Percentiles rank a stretch among this genome's conserved stretches.
Conservation (phyloP, 768 basidiomycete genomes). For the Phaeotremella skinneri region DNA sequence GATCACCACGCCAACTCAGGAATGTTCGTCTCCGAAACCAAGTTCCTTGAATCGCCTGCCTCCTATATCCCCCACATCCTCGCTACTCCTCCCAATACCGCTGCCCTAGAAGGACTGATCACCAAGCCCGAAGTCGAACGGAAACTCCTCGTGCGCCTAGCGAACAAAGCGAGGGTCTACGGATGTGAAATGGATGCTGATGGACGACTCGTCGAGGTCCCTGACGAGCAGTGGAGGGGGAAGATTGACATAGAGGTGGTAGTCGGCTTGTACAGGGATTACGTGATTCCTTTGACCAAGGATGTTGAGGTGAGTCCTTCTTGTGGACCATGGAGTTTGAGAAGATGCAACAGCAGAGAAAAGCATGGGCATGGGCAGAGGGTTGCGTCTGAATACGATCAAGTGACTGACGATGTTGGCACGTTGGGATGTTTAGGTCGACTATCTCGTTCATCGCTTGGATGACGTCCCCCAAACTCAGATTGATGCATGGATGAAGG, state of each 20-base stretch:
- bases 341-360: not conserved
- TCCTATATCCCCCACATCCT: constrained; percentile 91
- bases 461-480: constrained; percentile 80
- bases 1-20: constrained; percentile 62
- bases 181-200: constrained; percentile 72
- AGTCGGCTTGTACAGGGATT: constrained; percentile 87
- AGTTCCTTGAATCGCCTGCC: constrained; percentile 80
- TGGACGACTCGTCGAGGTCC: constrained; percentile 44
- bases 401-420: too few relatives aligned
- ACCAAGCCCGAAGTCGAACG: constrained; percentile 97
- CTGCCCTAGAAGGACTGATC: constrained; percentile 78
- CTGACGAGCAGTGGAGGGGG: constrained; percentile 37
- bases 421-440: constrained; percentile 63
- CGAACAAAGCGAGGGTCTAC: constrained; percentile 73
- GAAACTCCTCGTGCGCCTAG: constrained; percentile 73
- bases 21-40: constrained; percentile 98
- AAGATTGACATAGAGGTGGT: constrained; percentile 94
- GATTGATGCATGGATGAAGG: constrained; percentile 61
- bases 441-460: constrained; percentile 86
- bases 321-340: not conserved
- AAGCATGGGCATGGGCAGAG: too few relatives aligned
- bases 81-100: constrained; percentile 62
- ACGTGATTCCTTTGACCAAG: constrained; percentile 95
- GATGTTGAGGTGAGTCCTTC: constrained; percentile 79
- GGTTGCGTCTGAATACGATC: too few relatives aligned